A percentile compares a stretch with the other conserved stretches of the same genome.
Conservation (phyloP, 495 filamentous ascomycete species). For the Endocarpon pusillum region DNA sequence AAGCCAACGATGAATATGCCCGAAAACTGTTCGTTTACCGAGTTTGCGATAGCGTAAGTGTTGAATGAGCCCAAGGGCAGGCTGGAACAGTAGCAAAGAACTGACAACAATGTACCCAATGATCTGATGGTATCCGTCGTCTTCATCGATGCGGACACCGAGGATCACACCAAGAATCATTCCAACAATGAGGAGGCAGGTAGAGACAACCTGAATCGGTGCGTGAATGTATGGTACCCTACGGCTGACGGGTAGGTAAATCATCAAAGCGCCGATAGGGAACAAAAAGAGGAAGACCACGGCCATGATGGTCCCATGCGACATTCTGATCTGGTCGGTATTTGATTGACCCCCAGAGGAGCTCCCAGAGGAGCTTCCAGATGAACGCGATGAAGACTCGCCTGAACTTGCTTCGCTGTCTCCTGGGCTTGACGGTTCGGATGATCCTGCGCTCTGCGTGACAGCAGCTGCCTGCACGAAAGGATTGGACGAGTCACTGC, state of each 20-base stretch:
- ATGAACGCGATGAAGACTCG: not conserved
- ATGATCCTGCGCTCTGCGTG: slow-evolving; percentile 3
- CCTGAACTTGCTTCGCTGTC: no score
- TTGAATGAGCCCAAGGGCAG: slow-evolving; percentile 42
- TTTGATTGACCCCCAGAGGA: slow-evolving; percentile 8
- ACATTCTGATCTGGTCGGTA: slow-evolving; percentile 13
- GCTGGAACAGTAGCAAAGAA: slow-evolving; percentile 40
- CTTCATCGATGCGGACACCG: slow-evolving; percentile 16
- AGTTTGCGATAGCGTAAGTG: slow-evolving; percentile 36
- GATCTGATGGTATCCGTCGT: slow-evolving; percentile 17
- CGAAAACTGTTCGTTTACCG: slow-evolving; percentile 29
- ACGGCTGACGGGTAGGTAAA: slow-evolving; percentile 22
- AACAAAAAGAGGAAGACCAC: slow-evolving; percentile 24
- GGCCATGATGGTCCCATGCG: slow-evolving; percentile 27
- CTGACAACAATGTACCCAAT: slow-evolving; percentile 42
- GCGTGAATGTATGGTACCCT: slow-evolving; percentile 32
- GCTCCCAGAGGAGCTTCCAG: not conserved
- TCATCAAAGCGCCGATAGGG: slow-evolving; percentile 25
- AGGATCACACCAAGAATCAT: slow-evolving; percentile 41
- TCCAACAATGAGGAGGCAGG: slow-evolving; percentile 35
- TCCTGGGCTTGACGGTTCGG: slow-evolving; percentile 2
- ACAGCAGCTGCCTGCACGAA: no score
- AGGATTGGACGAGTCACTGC: slow-evolving; percentile 41
- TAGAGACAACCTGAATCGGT: slow-evolving; percentile 35
- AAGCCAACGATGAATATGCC: slow-evolving; percentile 43